A percentile compares a stretch with the other conserved stretches of the same genome.
phyloP scores from a whole-genome alignment of 257 asterid genomes.

The Asclepias syriaca region DNA sequence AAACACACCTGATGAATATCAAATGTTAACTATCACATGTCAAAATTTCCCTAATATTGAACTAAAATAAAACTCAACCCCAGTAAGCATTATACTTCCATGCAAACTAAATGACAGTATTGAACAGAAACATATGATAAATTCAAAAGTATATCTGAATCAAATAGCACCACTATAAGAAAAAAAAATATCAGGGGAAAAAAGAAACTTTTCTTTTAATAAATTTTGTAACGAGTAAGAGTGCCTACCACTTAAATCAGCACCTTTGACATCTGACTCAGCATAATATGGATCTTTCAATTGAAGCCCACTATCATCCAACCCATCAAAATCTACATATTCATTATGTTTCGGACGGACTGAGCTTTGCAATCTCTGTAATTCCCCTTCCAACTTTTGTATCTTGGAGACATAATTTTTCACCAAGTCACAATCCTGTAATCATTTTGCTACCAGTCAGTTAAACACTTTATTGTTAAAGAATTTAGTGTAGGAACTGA shows the following conservation, averaged over 20 bases:
- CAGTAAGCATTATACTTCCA: neutral
- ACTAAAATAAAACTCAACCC: neutral
- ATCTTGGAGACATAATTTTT: slow-evolving; percentile 62
- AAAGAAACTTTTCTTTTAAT: neutral
- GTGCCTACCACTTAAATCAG: slow-evolving; percentile 55
- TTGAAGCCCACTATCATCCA: slow-evolving; percentile 48
- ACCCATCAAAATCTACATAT: slow-evolving; percentile 37
- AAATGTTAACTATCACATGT: slow-evolving; percentile 10
- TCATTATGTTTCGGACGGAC: slow-evolving; percentile 35
- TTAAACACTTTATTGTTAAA: neutral
- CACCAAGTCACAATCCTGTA: slow-evolving; percentile 64
- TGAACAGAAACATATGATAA: neutral
- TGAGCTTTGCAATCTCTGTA: slow-evolving; percentile 39
- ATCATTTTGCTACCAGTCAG: neutral
- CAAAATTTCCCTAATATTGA: neutral
- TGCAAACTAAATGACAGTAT: neutral
- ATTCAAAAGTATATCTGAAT: neutral
- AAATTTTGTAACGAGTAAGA: neutral
- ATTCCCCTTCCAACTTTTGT: slow-evolving; percentile 76
- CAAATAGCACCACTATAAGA: neutral
- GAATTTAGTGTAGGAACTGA: slow-evolving; percentile 1
- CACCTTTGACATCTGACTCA: slow-evolving; percentile 45
- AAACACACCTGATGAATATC: slow-evolving; percentile 44
- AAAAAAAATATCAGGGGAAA: neutral
- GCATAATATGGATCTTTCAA: slow-evolving; percentile 32